Base-by-base conservation (phyloP, 345 rosid genomes). In the Brassica carinata region DNA sequence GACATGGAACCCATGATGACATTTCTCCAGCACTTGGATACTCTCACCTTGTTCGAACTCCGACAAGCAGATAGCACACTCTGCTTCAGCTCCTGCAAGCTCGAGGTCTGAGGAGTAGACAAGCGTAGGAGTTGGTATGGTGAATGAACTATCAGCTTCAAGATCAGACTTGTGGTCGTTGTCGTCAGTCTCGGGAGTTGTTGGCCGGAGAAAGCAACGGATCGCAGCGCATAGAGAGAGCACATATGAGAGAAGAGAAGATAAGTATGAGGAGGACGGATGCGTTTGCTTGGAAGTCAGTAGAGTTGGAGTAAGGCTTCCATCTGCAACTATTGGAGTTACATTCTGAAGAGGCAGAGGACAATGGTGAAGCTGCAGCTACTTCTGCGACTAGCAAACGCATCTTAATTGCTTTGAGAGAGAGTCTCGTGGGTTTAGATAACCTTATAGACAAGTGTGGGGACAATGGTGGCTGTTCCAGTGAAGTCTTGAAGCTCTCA, bases 1-100 rank as follows among this genome's bases (percentile, higher is more conserved):
- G 27, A 83, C 89, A 82, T 93, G 98, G 81, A 93, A 93, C 5
- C 93, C 94, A 84, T 93, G 97, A 3, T 87, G 82, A 74, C 97
- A 93, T 69, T 82, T 81, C 64, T 78, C 89, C 77, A 93, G 34
- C 38, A 90, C 88, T 74, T 86, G 85, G 27, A 93, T 78, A 3
- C 82, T 85, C 14, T 92, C 97, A 9, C 93, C 97, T 61, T 84
- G 86, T 4, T 70, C 85, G 63, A 90, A 93, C 70, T 90, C 97
- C 1, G 84, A 80, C 85, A 93, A 84, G 87, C 98, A 93, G 19
- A 93, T 93, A 0, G 91, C 89, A 70, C 98, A 93, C 78, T 91
- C 98, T 31, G 85, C 85, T 69, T 66, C 85, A 3, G 78, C 83
- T 8, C 91, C 95, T 0, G 86, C 86, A 15, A 89, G 84, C 71